phyloP scores from a whole-genome alignment of 1,284 basidiomycete genomes.

The Leccinum subrobustum region DNA sequence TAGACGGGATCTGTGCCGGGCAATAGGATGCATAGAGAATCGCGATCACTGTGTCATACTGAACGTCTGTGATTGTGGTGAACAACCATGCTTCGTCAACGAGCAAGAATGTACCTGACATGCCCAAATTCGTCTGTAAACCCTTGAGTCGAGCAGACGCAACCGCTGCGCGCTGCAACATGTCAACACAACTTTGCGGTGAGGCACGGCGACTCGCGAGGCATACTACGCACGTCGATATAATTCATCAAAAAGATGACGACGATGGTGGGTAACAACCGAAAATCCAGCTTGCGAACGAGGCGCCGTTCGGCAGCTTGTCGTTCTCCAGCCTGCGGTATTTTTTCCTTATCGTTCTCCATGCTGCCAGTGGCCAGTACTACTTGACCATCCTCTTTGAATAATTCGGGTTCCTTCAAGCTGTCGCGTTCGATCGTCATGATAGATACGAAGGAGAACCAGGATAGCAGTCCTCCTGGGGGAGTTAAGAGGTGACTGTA shows the following conservation, averaged over 20 bases:
- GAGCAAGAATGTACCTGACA: neutral
- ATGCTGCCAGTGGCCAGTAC: neutral
- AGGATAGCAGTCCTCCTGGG: neutral
- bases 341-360: neutral
- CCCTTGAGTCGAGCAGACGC: constrained; percentile 26
- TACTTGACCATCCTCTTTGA: constrained; percentile 1
- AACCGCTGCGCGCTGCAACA: constrained; percentile 52
- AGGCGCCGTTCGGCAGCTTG: constrained; percentile 41
- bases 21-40: constrained; percentile 1
- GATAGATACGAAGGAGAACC: neutral
- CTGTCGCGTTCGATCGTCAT: constrained; percentile 20
- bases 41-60: neutral
- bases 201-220: neutral
- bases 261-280: constrained; percentile 60
- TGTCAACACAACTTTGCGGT: neutral
- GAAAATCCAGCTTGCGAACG: constrained; percentile 54
- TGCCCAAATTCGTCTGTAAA: neutral
- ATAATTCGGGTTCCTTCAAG: constrained; percentile 15
- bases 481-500: neutral
- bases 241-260: constrained; percentile 70
- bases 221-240: constrained; percentile 52
- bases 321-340: constrained; percentile 2
- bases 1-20: neutral
- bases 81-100: neutral
- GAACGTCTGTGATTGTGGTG: neutral